Base-by-base conservation (phyloP, 371 early-diverging fungal species). In the Circinella umbellata region DNA sequence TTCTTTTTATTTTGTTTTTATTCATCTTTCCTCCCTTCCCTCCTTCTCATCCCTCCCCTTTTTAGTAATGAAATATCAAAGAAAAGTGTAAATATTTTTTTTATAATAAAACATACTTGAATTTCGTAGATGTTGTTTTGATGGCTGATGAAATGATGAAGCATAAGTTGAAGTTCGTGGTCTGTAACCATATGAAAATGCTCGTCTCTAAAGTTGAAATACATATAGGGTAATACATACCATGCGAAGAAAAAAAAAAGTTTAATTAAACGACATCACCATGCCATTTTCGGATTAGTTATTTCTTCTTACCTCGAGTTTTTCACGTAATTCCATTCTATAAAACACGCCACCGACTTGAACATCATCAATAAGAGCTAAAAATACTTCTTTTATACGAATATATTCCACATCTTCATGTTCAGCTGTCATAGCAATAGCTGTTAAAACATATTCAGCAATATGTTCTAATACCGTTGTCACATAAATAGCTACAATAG, bases 391-490 rank as follows among this genome's bases (percentile, higher is more conserved):
- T 55, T 82, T 83, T 61, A 83, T 76, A 36, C 85, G 82, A n/a
- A 88, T 82, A 69, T 83, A 76, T 36, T 87, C 86, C 27, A 80
- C 77, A 53, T 76, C 76, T 53, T 82, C 76, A 20, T 82, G 78
- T 68, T 88, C 88, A n/a, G 87, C 84, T 67, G 80, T 81, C 61
- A 80, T 77, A 8, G 85, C 73, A 38, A 69, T 66, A 34, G 71
- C 71, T 3, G 84, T 88, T 7, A 90, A 74, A 6, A 88, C 70
- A 70, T 88, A 86, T 49, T 90, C 90, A 27, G 87, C 90, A 46
- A 90, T 83, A 72, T 90, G 88, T 57, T 88, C 90, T 68, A 90
- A 71, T 10, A 90, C 82, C 8, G 90, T 88, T 3, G 90, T 88
- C 13, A 90, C 85, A 76, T 90, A 90, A 63, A 90, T 90, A 53